Percentiles rank a stretch among this genome's conserved stretches.
phyloP scores from a whole-genome alignment of 164 flowering plant species.

The Echeveria elegans region DNA sequence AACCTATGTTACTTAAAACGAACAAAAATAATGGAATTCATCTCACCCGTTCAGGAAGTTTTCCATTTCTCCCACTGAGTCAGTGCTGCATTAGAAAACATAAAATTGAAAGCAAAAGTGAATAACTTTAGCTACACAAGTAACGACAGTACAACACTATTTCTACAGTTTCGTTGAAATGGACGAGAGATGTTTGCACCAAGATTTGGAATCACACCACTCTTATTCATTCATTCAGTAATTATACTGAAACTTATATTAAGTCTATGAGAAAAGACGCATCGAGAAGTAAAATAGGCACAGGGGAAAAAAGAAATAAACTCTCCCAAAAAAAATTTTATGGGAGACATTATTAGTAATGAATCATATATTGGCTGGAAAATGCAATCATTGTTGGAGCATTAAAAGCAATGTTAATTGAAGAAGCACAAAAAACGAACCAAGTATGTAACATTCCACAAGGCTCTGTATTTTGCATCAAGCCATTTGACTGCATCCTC shows the following conservation, averaged over 20 bases:
- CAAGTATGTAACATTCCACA: slow-evolving; percentile 33
- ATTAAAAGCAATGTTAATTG: not conserved
- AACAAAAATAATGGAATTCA: not conserved
- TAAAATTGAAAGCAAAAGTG: not conserved
- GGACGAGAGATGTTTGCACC: not conserved
- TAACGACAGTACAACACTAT: not conserved
- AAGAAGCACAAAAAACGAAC: not conserved
- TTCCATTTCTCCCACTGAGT: not conserved
- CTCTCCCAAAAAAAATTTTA: not conserved
- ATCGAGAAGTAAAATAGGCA: not conserved
- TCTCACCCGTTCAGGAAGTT: not conserved
- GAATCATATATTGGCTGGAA: not conserved
- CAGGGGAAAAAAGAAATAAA: not conserved
- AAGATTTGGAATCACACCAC: not conserved
- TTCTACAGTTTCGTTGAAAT: not conserved
- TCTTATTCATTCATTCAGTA: not conserved
- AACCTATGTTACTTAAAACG: no score
- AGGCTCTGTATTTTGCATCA: slow-evolving; percentile 39
- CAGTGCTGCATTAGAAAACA: not conserved
- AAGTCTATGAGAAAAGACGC: no score
- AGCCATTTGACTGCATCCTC: slow-evolving; percentile 44
- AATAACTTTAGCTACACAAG: not conserved
- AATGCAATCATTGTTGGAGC: not conserved
- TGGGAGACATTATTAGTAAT: not conserved
- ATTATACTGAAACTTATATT: not conserved